A percentile compares a stretch with the other conserved stretches of the same genome.
Conservation (phyloP, 1,139 yeast species). For the Saccharomyces hybrid region DNA sequence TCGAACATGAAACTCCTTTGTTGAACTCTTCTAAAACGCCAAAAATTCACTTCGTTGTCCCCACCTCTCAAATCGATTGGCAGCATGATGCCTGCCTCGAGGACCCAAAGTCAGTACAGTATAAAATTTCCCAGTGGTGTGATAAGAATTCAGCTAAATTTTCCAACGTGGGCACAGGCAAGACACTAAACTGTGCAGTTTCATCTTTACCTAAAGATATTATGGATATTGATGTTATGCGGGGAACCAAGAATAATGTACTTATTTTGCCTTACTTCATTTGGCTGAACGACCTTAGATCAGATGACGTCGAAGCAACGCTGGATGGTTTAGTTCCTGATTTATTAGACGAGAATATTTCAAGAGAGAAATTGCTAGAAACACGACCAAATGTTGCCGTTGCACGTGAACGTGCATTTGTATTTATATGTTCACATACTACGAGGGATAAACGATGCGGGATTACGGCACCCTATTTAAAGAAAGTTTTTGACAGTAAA, state of each 20-base stretch:
- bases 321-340: slow-evolving; percentile 42
- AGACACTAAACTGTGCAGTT: slow-evolving; percentile 45
- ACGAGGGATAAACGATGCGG: slow-evolving; percentile 94
- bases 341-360: slow-evolving; percentile 29
- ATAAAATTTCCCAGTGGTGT: slow-evolving; percentile 46
- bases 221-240: slow-evolving; percentile 38
- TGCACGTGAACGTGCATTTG: slow-evolving; percentile 46
- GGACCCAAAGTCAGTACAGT: slow-evolving; percentile 44
- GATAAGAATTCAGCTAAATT: slow-evolving; percentile 16
- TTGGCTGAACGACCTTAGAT: slow-evolving; percentile 51
- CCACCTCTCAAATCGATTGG: slow-evolving; percentile 88
- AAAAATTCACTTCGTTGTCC: slow-evolving; percentile 64
- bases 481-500: slow-evolving; percentile 66
- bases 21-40: slow-evolving; percentile 68
- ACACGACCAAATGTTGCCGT: slow-evolving; percentile 30
- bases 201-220: slow-evolving; percentile 44
- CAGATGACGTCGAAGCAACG: slow-evolving; percentile 40
- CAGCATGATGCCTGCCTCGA: slow-evolving; percentile 58
- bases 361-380: slow-evolving; percentile 12
- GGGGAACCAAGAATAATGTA: slow-evolving; percentile 46
- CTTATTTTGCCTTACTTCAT: slow-evolving; percentile 71
- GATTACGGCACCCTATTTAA: slow-evolving; percentile 87
- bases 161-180: slow-evolving; percentile 24
- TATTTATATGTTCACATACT: slow-evolving; percentile 79
- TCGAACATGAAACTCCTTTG: slow-evolving; percentile 47